phyloP scores from a whole-genome alignment of 768 basidiomycete genomes.

The Mycena belliarum region DNA sequence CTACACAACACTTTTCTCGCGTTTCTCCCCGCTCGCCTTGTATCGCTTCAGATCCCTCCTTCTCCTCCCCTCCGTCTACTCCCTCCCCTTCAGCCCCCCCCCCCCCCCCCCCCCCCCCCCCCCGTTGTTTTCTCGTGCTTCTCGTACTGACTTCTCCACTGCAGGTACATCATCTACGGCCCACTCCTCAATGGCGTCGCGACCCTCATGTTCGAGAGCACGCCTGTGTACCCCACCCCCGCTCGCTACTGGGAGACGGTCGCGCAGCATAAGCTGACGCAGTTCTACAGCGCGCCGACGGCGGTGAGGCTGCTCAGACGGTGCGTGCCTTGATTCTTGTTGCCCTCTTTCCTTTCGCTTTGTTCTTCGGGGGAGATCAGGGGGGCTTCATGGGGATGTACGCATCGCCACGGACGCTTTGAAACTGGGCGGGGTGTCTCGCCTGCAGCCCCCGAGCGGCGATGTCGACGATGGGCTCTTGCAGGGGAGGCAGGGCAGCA shows the following conservation, averaged over 20 bases:
- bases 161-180: constrained; percentile 90
- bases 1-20: not conserved
- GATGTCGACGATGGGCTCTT: too few relatives aligned
- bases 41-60: not conserved
- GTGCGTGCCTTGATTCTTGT: constrained; percentile 4
- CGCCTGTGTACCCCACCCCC: constrained; percentile 94
- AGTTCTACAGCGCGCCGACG: constrained; percentile 93
- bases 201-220: constrained; percentile 94
- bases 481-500: too few relatives aligned
- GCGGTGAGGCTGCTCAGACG: constrained; percentile 91
- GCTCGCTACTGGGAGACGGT: constrained; percentile 97
- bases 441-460: too few relatives aligned
- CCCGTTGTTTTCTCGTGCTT: not conserved
- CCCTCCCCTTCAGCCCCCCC: not conserved
- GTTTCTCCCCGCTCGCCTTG: not conserved
- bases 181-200: constrained; percentile 83
- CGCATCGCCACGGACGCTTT: too few relatives aligned
- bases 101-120: not conserved
- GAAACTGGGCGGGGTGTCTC: too few relatives aligned
- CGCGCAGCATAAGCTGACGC: constrained; percentile 89
- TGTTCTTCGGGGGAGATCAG: too few relatives aligned
- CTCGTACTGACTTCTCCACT: not conserved
- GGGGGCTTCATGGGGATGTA: too few relatives aligned
- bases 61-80: not conserved
- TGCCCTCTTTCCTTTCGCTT: not conserved